Evolutionary conservation across 768 basidiomycete genomes (phyloP).

Genomic region (Gloeophyllum trabeum): DNA sequence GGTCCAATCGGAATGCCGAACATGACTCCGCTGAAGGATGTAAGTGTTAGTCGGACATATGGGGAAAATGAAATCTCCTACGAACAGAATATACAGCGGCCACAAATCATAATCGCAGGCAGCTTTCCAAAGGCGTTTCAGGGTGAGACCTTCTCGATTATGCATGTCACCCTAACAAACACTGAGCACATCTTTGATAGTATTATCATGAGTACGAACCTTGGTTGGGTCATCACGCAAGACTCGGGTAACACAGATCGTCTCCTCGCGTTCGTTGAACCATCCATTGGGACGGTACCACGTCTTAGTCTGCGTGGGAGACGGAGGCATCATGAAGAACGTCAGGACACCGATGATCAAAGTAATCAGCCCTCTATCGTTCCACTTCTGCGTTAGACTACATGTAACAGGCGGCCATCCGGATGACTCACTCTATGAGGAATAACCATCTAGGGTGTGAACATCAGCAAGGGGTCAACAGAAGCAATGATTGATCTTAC

Average conservation of each 20-base stretch:
- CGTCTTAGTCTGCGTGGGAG: slow-evolving; percentile 52
- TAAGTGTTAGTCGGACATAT: not conserved
- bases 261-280: slow-evolving; percentile 45
- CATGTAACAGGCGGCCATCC: no score
- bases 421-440: slow-evolving; percentile 35
- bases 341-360: slow-evolving; percentile 37
- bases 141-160: slow-evolving; percentile 51
- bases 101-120: slow-evolving; percentile 52
- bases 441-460: slow-evolving; percentile 31
- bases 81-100: slow-evolving; percentile 50
- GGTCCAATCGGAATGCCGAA: slow-evolving; percentile 41
- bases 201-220: slow-evolving; percentile 13
- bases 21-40: not conserved
- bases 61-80: not conserved
- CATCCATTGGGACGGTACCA: slow-evolving; percentile 53
- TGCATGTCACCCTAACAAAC: slow-evolving; percentile 35
- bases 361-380: slow-evolving; percentile 19
- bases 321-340: slow-evolving; percentile 48
- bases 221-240: slow-evolving; percentile 58
- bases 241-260: slow-evolving; percentile 19
- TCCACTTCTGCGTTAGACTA: not conserved
- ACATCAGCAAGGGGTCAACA: not conserved
- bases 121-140: slow-evolving; percentile 36
- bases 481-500: slow-evolving; percentile 16
- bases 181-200: not conserved